phyloP scores from a whole-genome alignment of 495 filamentous ascomycete species.

The Lepraria neglecta region DNA sequence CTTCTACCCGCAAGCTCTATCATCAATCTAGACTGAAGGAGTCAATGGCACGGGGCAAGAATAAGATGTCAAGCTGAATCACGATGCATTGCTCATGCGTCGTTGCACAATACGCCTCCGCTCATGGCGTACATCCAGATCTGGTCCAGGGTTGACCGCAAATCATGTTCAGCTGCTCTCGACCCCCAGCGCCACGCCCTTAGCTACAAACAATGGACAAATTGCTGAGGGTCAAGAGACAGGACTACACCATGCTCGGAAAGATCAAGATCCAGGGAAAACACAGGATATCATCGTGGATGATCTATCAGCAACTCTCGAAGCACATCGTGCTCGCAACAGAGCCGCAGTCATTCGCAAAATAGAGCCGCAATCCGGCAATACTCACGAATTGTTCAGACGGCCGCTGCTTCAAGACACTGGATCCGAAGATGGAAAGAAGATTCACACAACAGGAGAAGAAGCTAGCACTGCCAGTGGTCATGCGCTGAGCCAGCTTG shows the following conservation, averaged over 20 bases:
- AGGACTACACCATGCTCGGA: neutral
- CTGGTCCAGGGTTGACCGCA: neutral
- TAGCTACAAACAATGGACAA: neutral
- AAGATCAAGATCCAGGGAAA: neutral
- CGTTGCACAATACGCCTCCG: neutral
- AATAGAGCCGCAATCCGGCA: neutral
- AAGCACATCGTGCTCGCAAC: constrained; percentile 47
- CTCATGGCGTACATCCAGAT: neutral
- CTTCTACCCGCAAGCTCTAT: no score
- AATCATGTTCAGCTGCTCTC: neutral
- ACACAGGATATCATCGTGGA: constrained; percentile 24
- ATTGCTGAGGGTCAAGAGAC: neutral
- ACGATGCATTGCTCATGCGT: constrained; percentile 18
- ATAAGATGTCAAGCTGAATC: constrained; percentile 10
- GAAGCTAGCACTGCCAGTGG: neutral
- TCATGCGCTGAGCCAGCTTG: no score
- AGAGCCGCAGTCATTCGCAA: constrained; percentile 42
- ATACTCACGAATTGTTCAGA: neutral
- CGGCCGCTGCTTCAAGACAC: neutral
- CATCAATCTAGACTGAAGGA: neutral
- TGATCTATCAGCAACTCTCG: constrained; percentile 41
- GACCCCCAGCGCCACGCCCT: neutral
- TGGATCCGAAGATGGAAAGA: neutral
- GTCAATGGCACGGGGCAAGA: neutral
- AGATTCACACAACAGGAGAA: neutral